These are phyloP conservation scores for Venturia carpophila DNA, from an alignment of 2,329 filamentous ascomycete species.

Conservation along the genomic window DNA sequence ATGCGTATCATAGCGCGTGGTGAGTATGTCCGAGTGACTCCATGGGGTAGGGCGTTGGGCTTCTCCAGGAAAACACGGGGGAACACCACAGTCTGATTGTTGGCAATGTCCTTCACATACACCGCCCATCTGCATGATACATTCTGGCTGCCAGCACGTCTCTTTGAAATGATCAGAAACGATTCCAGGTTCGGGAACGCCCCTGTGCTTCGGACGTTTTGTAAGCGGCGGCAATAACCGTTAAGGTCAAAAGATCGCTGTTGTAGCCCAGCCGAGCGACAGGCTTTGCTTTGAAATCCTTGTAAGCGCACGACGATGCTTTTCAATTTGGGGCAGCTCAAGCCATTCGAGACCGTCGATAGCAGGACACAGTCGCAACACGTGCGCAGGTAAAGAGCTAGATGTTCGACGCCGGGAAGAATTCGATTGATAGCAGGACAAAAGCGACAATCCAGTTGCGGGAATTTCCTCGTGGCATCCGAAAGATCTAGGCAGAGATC, in stretches of 20 bases:
- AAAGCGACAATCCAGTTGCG: background rate
- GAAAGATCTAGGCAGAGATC: constrained; percentile 3
- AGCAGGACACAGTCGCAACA: constrained; percentile 8
- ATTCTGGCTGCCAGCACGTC: background rate
- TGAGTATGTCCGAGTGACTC: background rate
- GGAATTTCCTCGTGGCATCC: background rate
- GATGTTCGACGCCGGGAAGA: constrained; percentile 4
- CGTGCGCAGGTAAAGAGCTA: constrained; percentile 2
- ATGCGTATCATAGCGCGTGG: constrained; percentile 1
- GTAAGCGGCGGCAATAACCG: background rate
- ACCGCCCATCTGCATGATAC: background rate
- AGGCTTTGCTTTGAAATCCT: constrained; percentile 2
- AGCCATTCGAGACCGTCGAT: background rate
- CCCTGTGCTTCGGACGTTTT: background rate
- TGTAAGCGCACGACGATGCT: constrained; percentile 13
- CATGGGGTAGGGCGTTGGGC: background rate
- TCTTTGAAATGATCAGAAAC: constrained; percentile 7
- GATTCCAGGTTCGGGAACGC: background rate
- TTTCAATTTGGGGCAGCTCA: background rate
- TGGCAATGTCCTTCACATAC: constrained; percentile 10
- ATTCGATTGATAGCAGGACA: constrained; percentile 14
- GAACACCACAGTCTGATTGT: constrained; percentile 13
- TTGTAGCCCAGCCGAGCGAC: background rate
- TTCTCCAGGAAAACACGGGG: constrained; percentile 11
- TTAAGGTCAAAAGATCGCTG: background rate